Percentiles rank a stretch among this genome's conserved stretches.
Evolutionary conservation across 208 protist genomes (phyloP).

Genomic region (Leishmania guyanensis): DNA sequence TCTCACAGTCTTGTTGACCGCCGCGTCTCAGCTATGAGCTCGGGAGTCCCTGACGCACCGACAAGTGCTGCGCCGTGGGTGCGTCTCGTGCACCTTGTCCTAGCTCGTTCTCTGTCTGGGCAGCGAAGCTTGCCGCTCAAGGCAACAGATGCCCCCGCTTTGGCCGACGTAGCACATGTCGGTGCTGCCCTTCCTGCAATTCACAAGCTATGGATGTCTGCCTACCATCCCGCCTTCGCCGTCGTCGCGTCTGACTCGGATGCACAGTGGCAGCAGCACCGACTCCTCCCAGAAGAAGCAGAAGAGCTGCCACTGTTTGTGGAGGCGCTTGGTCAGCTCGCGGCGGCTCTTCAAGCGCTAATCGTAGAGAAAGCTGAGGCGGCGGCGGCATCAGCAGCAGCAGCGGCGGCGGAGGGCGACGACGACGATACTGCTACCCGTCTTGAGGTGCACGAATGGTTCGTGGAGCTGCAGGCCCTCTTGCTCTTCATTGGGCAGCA

Average conservation of each 20-base stretch:
- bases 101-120: not conserved
- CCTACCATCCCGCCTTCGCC: slow-evolving; percentile 14
- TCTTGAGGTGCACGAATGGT: slow-evolving; percentile 13
- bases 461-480: slow-evolving; percentile 31
- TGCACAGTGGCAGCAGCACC: not conserved
- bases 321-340: slow-evolving; percentile 22
- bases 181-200: not conserved
- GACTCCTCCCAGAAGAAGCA: slow-evolving; percentile 27
- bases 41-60: not conserved
- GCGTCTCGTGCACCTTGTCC: slow-evolving; percentile 2
- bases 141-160: not conserved
- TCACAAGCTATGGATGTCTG: slow-evolving; percentile 2
- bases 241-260: not conserved
- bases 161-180: not conserved
- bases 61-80: not conserved
- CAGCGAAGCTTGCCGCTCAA: not conserved
- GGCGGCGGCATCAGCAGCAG: too few species aligned
- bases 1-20: not conserved
- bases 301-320: slow-evolving; percentile 28
- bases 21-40: not conserved
- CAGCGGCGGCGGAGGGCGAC: too few species aligned
- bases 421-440: not conserved
- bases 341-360: slow-evolving; percentile 2
- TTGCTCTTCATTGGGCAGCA: slow-evolving; percentile 26
- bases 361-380: not conserved